Conservation (phyloP, 495 filamentous ascomycete genomes). For the Daldinia loculata region DNA sequence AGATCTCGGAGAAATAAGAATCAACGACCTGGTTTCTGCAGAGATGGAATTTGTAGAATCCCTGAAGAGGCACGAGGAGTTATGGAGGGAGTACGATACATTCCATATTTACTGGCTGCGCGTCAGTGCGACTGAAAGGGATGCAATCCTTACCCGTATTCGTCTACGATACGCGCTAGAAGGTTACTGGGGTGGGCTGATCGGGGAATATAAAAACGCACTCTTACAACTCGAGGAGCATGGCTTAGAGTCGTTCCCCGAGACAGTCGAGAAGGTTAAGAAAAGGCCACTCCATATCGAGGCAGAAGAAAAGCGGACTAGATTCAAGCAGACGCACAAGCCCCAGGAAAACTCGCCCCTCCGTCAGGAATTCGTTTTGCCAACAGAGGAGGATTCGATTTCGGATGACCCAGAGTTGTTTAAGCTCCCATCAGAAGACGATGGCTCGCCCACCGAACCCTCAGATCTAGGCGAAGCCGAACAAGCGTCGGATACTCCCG, state of each 20-base stretch:
- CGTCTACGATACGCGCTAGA: not conserved
- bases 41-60: not conserved
- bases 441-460: too few relatives aligned
- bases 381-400: not conserved
- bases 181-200: not conserved
- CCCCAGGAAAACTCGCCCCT: too few relatives aligned
- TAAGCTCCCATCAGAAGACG: too few relatives aligned
- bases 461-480: too few relatives aligned
- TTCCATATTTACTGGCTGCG: not conserved
- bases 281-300: too few relatives aligned
- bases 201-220: not conserved
- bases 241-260: not conserved
- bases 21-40: not conserved
- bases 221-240: not conserved
- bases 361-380: not conserved
- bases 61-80: slow-evolving; percentile 22
- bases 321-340: too few relatives aligned
- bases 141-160: not conserved
- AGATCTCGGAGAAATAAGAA: not conserved
- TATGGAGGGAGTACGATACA: slow-evolving; percentile 34
- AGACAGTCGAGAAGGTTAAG: too few relatives aligned
- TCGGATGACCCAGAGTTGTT: too few relatives aligned
- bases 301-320: too few relatives aligned
- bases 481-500: too few relatives aligned
- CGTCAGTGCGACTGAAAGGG: not conserved